A percentile compares a stretch with the other conserved stretches of the same genome.
phyloP scores from a whole-genome alignment of 2,329 filamentous ascomycete species.

The Arthrobotrys conoides region DNA sequence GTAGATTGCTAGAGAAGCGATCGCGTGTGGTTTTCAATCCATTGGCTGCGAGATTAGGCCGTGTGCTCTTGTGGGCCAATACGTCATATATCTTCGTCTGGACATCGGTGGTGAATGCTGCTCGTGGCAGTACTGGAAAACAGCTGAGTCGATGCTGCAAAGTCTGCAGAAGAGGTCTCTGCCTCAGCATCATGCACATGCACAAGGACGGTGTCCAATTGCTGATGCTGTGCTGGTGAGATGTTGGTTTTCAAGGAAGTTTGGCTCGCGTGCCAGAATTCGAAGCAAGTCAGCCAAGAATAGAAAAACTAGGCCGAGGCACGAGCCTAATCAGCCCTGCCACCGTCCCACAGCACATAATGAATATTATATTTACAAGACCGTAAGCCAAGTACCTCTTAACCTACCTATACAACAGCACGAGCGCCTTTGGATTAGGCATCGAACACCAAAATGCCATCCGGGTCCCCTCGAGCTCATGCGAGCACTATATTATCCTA shows the following conservation, averaged over 20 bases:
- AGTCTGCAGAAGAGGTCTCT: conserved; percentile 28
- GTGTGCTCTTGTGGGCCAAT: neutral
- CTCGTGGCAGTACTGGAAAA: neutral
- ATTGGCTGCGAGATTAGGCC: neutral
- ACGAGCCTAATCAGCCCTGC: neutral
- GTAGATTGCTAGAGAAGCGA: neutral
- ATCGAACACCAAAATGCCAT: neutral
- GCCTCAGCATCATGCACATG: conserved; percentile 36
- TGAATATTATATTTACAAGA: no score
- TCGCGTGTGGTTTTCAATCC: neutral
- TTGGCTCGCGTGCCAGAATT: conserved; percentile 38
- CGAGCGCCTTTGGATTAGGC: neutral
- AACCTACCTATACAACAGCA: no score
- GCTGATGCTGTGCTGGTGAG: conserved; percentile 14
- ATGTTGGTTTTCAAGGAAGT: conserved; percentile 1
- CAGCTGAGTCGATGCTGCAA: conserved; percentile 13
- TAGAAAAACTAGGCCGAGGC: conserved; percentile 8
- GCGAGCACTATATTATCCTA: neutral
- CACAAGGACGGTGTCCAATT: conserved; percentile 1
- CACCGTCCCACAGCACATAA: neutral
- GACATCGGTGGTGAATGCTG: neutral
- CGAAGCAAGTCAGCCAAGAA: conserved; percentile 15
- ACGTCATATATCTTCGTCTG: conserved; percentile 1
- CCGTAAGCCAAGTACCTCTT: neutral
- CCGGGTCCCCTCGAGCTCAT: neutral